Evolutionary conservation across 257 asterid species (phyloP).

Genomic region (Nicotiana obtusifolia): DNA sequence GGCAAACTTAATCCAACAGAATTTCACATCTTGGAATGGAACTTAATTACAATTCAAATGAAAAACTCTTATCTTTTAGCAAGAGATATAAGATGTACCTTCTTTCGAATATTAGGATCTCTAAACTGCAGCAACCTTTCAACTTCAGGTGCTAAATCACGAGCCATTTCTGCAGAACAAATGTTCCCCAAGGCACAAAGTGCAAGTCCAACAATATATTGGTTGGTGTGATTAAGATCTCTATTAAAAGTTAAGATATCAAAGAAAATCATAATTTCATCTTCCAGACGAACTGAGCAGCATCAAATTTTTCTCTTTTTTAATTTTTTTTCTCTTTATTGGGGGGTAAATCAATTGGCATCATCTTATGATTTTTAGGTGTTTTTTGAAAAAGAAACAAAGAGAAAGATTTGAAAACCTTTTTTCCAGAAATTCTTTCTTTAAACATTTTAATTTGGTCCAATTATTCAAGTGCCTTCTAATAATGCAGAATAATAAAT

Average conservation of each 20-base stretch:
- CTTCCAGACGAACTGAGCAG: background rate
- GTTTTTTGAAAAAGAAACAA: background rate
- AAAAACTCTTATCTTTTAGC: background rate
- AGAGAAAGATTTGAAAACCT: background rate
- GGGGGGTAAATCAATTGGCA: background rate
- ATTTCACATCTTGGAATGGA: background rate
- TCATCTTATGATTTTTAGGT: background rate
- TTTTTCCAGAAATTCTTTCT: background rate
- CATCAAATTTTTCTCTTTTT: background rate
- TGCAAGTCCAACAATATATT: slow-evolving; percentile 96
- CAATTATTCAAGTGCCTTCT: background rate
- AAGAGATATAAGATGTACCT: slow-evolving; percentile 41
- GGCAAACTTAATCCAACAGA: background rate
- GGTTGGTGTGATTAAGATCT: slow-evolving; percentile 94
- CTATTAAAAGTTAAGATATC: slow-evolving; percentile 58
- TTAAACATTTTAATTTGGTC: background rate
- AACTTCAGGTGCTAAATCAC: slow-evolving; percentile 98
- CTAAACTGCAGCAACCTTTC: slow-evolving; percentile 91
- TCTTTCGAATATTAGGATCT: slow-evolving; percentile 96
- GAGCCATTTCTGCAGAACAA: slow-evolving; percentile 99
- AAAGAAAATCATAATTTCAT: slow-evolving; percentile 12
- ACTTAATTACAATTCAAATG: background rate
- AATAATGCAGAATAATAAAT: background rate
- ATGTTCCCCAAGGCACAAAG: slow-evolving; percentile 98
- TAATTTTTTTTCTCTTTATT: background rate